phyloP scores from a whole-genome alignment of 768 basidiomycete species.

The Leccinum variicolor region DNA sequence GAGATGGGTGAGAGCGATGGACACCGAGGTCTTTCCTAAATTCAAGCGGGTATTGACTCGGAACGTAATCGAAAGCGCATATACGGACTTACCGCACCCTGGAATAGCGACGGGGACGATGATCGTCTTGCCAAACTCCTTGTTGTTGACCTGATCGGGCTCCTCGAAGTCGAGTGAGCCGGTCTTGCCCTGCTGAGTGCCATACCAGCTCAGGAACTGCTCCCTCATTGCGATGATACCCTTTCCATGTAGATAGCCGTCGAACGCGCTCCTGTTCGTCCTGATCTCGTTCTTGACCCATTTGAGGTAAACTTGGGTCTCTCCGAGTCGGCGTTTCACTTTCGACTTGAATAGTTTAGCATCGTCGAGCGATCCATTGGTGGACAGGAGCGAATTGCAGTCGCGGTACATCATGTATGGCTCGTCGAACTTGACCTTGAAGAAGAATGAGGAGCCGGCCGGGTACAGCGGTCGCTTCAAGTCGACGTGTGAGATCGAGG shows the following conservation, averaged over 20 bases:
- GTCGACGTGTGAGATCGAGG: slow-evolving; percentile 19
- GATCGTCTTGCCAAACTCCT: slow-evolving; percentile 65
- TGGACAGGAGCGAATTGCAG: slow-evolving; percentile 68
- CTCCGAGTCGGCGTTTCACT: slow-evolving; percentile 69
- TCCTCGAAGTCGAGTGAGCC: slow-evolving; percentile 28
- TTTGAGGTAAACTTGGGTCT: slow-evolving; percentile 73
- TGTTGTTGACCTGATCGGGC: slow-evolving; percentile 5
- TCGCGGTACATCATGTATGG: slow-evolving; percentile 99
- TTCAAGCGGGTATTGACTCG: neutral
- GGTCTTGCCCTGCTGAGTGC: slow-evolving; percentile 44
- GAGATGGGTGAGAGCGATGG: slow-evolving; percentile 72
- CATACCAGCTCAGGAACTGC: slow-evolving; percentile 68
- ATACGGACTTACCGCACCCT: slow-evolving; percentile 70
- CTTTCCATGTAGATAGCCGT: slow-evolving; percentile 60
- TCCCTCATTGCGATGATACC: slow-evolving; percentile 87
- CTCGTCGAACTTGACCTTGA: slow-evolving; percentile 99
- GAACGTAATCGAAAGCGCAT: neutral
- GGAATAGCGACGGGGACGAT: slow-evolving; percentile 89
- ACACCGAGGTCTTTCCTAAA: slow-evolving; percentile 83
- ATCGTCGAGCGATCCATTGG: slow-evolving; percentile 30
- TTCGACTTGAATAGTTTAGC: slow-evolving; percentile 56
- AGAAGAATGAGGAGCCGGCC: slow-evolving; percentile 87
- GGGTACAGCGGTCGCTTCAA: slow-evolving; percentile 58
- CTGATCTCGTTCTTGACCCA: slow-evolving; percentile 84
- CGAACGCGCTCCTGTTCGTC: slow-evolving; percentile 56